A percentile compares a stretch with the other conserved stretches of the same genome.
phyloP scores from a whole-genome alignment of 2,329 filamentous ascomycete genomes.

The Pestalotiopsis sp. region DNA sequence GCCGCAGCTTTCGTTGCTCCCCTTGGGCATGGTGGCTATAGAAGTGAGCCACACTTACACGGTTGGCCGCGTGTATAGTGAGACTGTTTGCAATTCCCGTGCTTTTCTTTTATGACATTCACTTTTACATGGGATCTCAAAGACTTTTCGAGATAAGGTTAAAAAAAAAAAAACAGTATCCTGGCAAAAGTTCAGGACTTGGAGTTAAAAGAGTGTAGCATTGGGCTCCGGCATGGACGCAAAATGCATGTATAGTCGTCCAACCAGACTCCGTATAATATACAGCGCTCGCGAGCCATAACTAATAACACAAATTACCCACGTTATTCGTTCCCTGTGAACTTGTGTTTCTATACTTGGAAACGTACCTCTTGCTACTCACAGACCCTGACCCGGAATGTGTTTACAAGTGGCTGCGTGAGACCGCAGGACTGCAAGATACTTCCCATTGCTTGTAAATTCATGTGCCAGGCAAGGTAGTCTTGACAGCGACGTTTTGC shows the following conservation, averaged over 20 bases:
- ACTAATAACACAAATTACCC: neutral
- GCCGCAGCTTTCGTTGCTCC: neutral
- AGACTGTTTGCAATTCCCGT: neutral
- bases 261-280: neutral
- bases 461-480: neutral
- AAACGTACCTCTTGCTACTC: neutral
- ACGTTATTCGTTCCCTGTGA: neutral
- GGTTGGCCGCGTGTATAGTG: neutral
- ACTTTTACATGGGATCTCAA: neutral
- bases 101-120: neutral
- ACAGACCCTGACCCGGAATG: neutral
- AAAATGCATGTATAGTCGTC: neutral
- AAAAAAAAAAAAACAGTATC: conserved; percentile 3
- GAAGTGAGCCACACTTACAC: neutral
- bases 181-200: neutral
- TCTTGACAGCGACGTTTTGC: too few species aligned
- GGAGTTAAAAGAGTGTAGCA: conserved; percentile 1
- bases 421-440: neutral
- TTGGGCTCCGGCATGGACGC: neutral
- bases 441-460: neutral
- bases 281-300: neutral
- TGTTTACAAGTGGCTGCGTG: neutral
- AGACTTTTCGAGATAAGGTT: neutral
- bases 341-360: neutral
- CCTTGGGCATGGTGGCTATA: neutral